Evolutionary conservation across 2,329 filamentous ascomycete species (phyloP).

Genomic region (Cucurbitaria berberidis): DNA sequence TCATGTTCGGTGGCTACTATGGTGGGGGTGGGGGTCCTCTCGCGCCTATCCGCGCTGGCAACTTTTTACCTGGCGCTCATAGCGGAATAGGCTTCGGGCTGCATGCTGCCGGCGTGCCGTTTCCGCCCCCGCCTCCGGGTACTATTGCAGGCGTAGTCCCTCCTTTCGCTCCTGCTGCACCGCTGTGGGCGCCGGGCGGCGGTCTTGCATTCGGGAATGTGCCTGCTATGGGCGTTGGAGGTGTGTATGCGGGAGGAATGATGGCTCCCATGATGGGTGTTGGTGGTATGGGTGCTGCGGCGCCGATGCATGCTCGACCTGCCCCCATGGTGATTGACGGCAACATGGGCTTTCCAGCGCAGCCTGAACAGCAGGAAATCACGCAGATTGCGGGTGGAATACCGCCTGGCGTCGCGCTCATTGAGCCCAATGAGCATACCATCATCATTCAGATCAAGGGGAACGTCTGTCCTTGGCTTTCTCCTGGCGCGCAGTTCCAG

Average conservation of each 20-base stretch:
- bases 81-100: constrained; percentile 36
- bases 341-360: constrained; percentile 23
- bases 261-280: constrained; percentile 13
- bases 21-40: constrained; percentile 32
- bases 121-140: constrained; percentile 34
- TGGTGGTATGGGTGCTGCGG: constrained; percentile 13
- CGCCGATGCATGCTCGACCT: constrained; percentile 22
- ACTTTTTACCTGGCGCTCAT: constrained; percentile 33
- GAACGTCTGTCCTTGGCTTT: constrained; percentile 39
- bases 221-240: constrained; percentile 18
- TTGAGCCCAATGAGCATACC: constrained; percentile 34
- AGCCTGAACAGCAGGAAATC: constrained; percentile 32
- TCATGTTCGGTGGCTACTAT: constrained; percentile 16
- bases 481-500: constrained; percentile 30
- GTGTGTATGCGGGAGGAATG: no score
- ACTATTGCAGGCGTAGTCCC: constrained; percentile 26
- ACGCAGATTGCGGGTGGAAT: constrained; percentile 36
- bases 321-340: constrained; percentile 31
- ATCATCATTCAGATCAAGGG: constrained; percentile 38
- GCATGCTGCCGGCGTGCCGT: constrained; percentile 23
- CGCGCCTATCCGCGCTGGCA: constrained; percentile 30
- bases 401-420: constrained; percentile 31
- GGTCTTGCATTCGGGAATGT: constrained; percentile 34
- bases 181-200: constrained; percentile 27
- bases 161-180: constrained; percentile 32